Percentiles rank a stretch among this genome's conserved stretches.
Evolutionary conservation across 2,329 filamentous ascomycete genomes (phyloP).

Genomic region (Hypocreales sp.): DNA sequence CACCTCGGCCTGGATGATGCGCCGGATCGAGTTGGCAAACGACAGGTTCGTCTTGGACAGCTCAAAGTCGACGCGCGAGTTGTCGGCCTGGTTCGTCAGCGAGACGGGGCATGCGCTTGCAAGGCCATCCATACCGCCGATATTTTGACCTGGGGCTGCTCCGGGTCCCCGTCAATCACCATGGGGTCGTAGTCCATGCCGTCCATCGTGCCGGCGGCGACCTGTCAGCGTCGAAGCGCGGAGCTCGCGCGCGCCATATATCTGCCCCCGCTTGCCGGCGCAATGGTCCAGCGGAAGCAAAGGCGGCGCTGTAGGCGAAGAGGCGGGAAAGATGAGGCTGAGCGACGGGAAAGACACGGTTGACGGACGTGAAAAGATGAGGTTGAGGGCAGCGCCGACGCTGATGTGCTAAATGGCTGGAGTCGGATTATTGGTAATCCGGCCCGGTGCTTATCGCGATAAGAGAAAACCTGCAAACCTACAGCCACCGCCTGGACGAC

Average conservation of each 20-base stretch:
- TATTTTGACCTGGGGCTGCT: conserved; percentile 43
- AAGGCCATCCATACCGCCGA: conserved; percentile 32
- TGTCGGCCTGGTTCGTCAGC: conserved; percentile 46
- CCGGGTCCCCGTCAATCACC: conserved; percentile 41
- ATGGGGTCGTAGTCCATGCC: conserved; percentile 45
- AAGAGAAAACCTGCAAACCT: background rate
- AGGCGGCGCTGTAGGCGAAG: no score
- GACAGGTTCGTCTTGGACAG: conserved; percentile 78
- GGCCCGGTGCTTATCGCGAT: no score
- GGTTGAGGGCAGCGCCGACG: no score
- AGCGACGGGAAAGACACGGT: no score
- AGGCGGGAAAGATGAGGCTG: no score
- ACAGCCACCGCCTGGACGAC: no score
- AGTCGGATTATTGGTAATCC: conserved; percentile 16
- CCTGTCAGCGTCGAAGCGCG: background rate
- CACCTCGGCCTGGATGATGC: conserved; percentile 83
- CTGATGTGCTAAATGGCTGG: no score
- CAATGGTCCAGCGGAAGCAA: no score
- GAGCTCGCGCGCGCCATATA: background rate
- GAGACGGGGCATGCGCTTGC: background rate
- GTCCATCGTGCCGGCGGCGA: conserved; percentile 15
- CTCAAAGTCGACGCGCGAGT: conserved; percentile 76
- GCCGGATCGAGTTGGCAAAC: conserved; percentile 84
- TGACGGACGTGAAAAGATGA: no score
- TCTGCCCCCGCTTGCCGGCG: no score